phyloP scores from a whole-genome alignment of 305 asterid genomes.

The Solanum hybrid region DNA sequence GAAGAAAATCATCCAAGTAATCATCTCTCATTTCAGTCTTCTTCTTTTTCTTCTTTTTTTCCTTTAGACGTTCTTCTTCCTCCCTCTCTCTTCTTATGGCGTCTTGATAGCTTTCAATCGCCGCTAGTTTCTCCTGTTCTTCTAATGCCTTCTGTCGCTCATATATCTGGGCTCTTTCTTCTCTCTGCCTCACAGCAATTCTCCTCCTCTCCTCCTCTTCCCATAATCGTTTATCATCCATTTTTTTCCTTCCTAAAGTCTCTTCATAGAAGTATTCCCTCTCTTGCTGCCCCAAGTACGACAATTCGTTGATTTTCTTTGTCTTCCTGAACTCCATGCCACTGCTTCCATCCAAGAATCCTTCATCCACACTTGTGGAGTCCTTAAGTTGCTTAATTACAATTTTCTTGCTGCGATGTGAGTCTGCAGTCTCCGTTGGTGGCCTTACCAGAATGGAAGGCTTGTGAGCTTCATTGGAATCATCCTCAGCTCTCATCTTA shows the following conservation, averaged over 20 bases:
- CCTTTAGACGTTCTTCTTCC: conserved; percentile 75
- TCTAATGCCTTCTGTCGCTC: conserved; percentile 51
- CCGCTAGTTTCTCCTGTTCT: conserved; percentile 56
- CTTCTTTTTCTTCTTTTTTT: conserved; percentile 66
- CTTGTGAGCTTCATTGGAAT: conserved; percentile 47
- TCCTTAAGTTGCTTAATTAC: conserved; percentile 77
- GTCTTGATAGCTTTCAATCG: conserved; percentile 57
- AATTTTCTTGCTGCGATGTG: conserved; percentile 71
- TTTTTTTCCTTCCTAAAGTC: conserved; percentile 48
- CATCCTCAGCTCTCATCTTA: conserved; percentile 56
- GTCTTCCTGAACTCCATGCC: conserved; percentile 71
- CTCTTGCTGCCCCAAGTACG: conserved; percentile 43
- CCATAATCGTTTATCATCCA: conserved; percentile 54
- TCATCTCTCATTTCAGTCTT: conserved; percentile 56
- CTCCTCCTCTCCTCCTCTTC: conserved; percentile 50
- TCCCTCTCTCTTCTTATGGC: conserved; percentile 78
- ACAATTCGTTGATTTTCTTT: conserved; percentile 65
- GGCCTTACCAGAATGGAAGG: conserved; percentile 74
- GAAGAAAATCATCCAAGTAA: conserved; percentile 59
- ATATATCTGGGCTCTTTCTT: conserved; percentile 41
- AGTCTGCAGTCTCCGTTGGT: conserved; percentile 67
- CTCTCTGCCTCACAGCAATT: conserved; percentile 39
- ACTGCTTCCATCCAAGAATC: conserved; percentile 80
- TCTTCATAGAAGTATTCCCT: conserved; percentile 40
- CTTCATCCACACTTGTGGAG: conserved; percentile 50